phyloP scores from a whole-genome alignment of 2,329 filamentous ascomycete species.

The Fusarium sp. region DNA sequence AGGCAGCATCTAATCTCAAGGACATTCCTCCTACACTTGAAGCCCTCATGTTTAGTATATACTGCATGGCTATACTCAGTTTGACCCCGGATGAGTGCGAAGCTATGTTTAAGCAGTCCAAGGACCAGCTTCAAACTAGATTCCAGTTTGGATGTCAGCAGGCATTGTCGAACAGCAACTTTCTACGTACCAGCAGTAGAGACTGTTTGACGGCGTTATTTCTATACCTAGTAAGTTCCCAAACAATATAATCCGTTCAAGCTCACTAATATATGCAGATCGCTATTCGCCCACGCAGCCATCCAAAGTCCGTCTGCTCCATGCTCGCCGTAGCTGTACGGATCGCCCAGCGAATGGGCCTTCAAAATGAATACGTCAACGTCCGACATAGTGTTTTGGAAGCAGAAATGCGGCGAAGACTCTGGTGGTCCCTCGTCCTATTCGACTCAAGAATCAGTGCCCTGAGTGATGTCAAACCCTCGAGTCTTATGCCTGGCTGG shows the following conservation, averaged over 20 bases:
- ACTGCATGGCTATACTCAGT: conserved; percentile 59
- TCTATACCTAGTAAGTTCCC: conserved; percentile 65
- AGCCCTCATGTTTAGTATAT: conserved; percentile 69
- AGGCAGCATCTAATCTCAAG: conserved; percentile 59
- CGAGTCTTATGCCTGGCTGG: conserved; percentile 54
- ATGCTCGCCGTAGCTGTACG: conserved; percentile 68
- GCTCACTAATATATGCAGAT: conserved; percentile 55
- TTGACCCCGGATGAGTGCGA: conserved; percentile 60
- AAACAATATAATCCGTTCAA: neutral
- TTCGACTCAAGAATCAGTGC: conserved; percentile 71
- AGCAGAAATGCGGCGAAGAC: conserved; percentile 69
- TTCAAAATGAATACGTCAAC: conserved; percentile 62
- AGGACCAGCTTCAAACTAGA: conserved; percentile 56
- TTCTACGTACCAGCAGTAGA: conserved; percentile 64
- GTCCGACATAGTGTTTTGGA: conserved; percentile 57
- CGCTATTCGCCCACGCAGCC: conserved; percentile 58
- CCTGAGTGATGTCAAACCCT: conserved; percentile 56
- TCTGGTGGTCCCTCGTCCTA: conserved; percentile 72
- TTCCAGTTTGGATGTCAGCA: conserved; percentile 66
- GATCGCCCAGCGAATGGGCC: conserved; percentile 68
- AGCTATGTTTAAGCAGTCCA: conserved; percentile 57
- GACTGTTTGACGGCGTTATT: conserved; percentile 69
- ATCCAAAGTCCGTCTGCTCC: conserved; percentile 65
- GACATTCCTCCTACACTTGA: conserved; percentile 60
- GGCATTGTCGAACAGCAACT: conserved; percentile 64